Conservation (phyloP, 2,329 filamentous ascomycete species). For the Clonostachys rosea region DNA sequence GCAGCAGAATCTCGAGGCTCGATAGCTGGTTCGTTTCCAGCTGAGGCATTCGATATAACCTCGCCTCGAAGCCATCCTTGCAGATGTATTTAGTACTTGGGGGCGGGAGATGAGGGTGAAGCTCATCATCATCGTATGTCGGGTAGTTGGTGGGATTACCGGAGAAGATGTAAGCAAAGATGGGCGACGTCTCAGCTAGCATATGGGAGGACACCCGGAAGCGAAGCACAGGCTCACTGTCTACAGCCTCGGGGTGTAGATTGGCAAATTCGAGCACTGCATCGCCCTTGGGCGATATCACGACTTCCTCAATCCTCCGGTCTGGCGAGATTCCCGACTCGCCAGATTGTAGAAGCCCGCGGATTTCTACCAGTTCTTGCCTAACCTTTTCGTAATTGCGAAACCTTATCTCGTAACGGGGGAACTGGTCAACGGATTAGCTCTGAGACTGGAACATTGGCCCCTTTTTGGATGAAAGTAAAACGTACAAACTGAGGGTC, state of each 20-base stretch:
- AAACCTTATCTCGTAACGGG: slow-evolving; percentile 40
- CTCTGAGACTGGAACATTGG: neutral
- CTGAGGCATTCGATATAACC: slow-evolving; percentile 48
- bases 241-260: slow-evolving; percentile 18
- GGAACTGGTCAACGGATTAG: slow-evolving; percentile 22
- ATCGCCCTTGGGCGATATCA: slow-evolving; percentile 40
- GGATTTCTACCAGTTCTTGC: slow-evolving; percentile 31
- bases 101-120: slow-evolving; percentile 24
- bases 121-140: slow-evolving; percentile 28
- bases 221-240: slow-evolving; percentile 31
- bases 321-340: slow-evolving; percentile 34
- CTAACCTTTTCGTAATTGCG: slow-evolving; percentile 39
- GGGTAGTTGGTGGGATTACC: slow-evolving; percentile 18
- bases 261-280: slow-evolving; percentile 48
- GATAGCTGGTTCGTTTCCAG: slow-evolving; percentile 34
- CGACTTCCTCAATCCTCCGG: slow-evolving; percentile 31
- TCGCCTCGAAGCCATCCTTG: slow-evolving; percentile 36
- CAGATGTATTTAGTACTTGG: slow-evolving; percentile 27
- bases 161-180: slow-evolving; percentile 44
- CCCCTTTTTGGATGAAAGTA: neutral
- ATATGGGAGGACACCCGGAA: slow-evolving; percentile 48
- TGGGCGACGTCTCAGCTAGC: slow-evolving; percentile 44
- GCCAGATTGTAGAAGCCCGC: slow-evolving; percentile 30
- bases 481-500: slow-evolving; percentile 34
- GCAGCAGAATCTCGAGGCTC: slow-evolving; percentile 39